A percentile compares a stretch with the other conserved stretches of the same genome.
Conservation (phyloP, 2,329 filamentous ascomycete species). For the Clonostachys chloroleuca region DNA sequence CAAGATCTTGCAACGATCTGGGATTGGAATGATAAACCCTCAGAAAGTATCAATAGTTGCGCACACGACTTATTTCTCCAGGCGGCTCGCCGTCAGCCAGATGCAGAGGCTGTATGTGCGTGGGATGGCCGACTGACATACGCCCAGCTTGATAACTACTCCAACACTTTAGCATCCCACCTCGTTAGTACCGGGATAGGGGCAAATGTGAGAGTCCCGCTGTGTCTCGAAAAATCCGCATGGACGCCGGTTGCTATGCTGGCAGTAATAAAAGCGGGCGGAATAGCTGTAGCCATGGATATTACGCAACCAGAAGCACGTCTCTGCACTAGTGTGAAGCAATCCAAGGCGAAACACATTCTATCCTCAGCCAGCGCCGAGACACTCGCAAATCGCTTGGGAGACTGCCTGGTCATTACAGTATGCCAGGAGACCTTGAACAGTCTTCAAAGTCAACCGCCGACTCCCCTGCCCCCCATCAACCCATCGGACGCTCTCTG, state of each 20-base stretch:
- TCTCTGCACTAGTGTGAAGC: background rate
- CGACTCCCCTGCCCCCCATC: background rate
- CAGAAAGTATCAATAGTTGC: background rate
- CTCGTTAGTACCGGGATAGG: conserved; percentile 9
- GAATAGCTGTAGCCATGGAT: background rate
- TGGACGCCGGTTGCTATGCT: conserved; percentile 23
- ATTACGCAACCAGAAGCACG: background rate
- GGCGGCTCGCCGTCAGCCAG: conserved; percentile 10
- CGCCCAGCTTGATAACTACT: conserved; percentile 10
- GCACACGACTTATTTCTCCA: background rate
- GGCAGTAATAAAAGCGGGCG: conserved; percentile 8
- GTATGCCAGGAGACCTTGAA: no score
- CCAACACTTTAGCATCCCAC: conserved; percentile 5
- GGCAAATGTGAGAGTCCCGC: conserved; percentile 14
- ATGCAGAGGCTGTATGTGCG: conserved; percentile 28
- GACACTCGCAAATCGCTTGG: no score
- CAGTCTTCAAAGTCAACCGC: no score
- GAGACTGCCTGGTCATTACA: no score
- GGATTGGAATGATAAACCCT: background rate
- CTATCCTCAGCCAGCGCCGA: no score
- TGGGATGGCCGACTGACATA: conserved; percentile 29
- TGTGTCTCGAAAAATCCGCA: conserved; percentile 28
- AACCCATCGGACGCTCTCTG: background rate
- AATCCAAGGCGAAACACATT: background rate
- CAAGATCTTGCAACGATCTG: background rate